phyloP scores from a whole-genome alignment of 2,329 filamentous ascomycete species.

The Penicillium sp. region DNA sequence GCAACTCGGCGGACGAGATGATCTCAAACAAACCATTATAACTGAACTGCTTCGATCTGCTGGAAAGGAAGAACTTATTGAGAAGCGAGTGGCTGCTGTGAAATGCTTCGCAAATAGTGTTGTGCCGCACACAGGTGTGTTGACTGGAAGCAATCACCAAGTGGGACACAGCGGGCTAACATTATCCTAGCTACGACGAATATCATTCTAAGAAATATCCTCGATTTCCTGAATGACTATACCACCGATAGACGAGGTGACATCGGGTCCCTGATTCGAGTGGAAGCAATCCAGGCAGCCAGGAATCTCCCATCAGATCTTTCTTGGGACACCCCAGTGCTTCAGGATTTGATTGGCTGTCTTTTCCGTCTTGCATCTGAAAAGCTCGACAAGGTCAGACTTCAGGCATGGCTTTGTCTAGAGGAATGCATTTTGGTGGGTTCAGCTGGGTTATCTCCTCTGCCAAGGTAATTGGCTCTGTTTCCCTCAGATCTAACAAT shows the following conservation, averaged over 20 bases:
- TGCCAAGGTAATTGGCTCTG: constrained; percentile 42
- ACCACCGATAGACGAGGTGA: constrained; percentile 87
- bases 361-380: constrained; percentile 73
- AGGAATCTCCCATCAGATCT: constrained; percentile 36
- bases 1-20: constrained; percentile 25
- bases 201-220: constrained; percentile 30
- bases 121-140: constrained; percentile 39
- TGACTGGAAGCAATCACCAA: neutral
- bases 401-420: constrained; percentile 48
- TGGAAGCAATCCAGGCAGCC: constrained; percentile 71
- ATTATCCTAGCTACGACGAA: constrained; percentile 28
- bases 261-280: constrained; percentile 78
- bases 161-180: constrained; percentile 15
- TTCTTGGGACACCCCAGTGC: constrained; percentile 16
- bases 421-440: constrained; percentile 40
- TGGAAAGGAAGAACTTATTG: constrained; percentile 38
- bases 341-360: constrained; percentile 34
- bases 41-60: constrained; percentile 36
- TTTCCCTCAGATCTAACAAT: neutral
- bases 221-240: constrained; percentile 70
- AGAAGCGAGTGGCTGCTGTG: constrained; percentile 43
- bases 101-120: constrained; percentile 39
- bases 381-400: constrained; percentile 82
- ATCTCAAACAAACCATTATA: constrained; percentile 30
- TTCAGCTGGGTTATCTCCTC: constrained; percentile 32